Base-by-base conservation (phyloP, 441 rosid species). In the Brassica balearica region DNA sequence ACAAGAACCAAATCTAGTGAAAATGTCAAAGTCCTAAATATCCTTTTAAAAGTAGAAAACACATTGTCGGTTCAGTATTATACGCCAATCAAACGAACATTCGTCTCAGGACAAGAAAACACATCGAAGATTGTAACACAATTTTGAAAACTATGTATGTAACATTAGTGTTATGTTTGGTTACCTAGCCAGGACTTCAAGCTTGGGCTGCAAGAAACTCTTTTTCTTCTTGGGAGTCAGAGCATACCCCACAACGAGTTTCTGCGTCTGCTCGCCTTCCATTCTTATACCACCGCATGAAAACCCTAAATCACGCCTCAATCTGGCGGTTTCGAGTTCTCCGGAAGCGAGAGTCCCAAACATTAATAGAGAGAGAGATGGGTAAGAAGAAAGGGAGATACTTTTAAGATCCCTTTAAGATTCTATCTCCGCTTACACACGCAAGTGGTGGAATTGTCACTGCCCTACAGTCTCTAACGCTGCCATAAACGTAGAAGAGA, bases 131-230 rank as follows among this genome's bases (percentile, higher is more conserved):
- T 4, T 61, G 23, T 61, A 23, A n/a, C 55, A 74, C 71, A 69
- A 27, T 63, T 8, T 55, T 68, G 55, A 61, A 27, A 69, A 74
- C 56, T 73, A 20, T 51, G 66, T 10, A 68, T 10, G 11, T 55
- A 25, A 6, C 79, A 71, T 15, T 48, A 27, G 25, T 10, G 61
- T 22, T 14, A 8, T 63, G 3, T 43, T 25, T 5, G 22, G 41
- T 41, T 81, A 94, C 98, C 97, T 81, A 73, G 98, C 98, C 43
- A 94, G 82, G 51, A 76, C 68, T 83, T 90, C 95, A 77, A 94
- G 88, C 79, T 90, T 87, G 66, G 98, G 98, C 79, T 91, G 94
- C 90, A 94, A 85, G 81, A 94, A 94, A 82, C 98, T 90, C 84
- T 87, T 90, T 82, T 82, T 92, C 89, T 94, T 94, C 92, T 94